Base-by-base conservation (phyloP, 345 rosid genomes). In the Syzygium oleosum region DNA sequence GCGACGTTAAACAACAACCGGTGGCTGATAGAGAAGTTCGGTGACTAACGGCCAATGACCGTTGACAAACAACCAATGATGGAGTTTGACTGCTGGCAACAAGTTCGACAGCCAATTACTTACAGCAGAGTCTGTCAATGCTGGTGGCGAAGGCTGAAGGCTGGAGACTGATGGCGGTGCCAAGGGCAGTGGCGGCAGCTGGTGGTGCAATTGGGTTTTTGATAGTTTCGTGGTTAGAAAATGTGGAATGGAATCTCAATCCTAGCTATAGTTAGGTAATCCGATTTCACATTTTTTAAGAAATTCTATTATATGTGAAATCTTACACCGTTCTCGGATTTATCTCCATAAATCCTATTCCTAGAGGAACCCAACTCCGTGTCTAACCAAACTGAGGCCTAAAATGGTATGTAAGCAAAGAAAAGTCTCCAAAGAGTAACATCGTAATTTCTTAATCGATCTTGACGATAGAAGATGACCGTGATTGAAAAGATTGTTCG, bases 81-180 rank as follows among this genome's bases (percentile, higher is more conserved):
- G 0, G 29, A 59, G 65, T 12, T 59, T 27, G 31, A 27, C 65
- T 5, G 12, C 7, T 59, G 5, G 31, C 65, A 27, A 27, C 65
- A 12, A 59, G 16, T 59, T 59, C 31, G 0, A 27, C 3, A 0
- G 16, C 31, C 21, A 29, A 7, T 2, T 41, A 65, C 0, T 16
- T 1, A 65, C 6, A 2, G 1, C 22, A 9, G 22, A 65, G 78
- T 31, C 43, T 5, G 3, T 65, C 22, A 22, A 65, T 31, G 41
- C 10, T 65, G 12, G 78, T 65, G 63, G 78, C 22, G 0, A 15
- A 65, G 41, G 41, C 0, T 1, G 41, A 17, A 29, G 19, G 78
- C 8, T 16, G 78, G 43, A 1, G 43, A 31, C 22, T 17, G 7
- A 17, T 16, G 77, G 73, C 1, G 9, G 14, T 61, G 73, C 19